phyloP scores from a whole-genome alignment of 441 rosid genomes.

The Aquilaria agallochum region DNA sequence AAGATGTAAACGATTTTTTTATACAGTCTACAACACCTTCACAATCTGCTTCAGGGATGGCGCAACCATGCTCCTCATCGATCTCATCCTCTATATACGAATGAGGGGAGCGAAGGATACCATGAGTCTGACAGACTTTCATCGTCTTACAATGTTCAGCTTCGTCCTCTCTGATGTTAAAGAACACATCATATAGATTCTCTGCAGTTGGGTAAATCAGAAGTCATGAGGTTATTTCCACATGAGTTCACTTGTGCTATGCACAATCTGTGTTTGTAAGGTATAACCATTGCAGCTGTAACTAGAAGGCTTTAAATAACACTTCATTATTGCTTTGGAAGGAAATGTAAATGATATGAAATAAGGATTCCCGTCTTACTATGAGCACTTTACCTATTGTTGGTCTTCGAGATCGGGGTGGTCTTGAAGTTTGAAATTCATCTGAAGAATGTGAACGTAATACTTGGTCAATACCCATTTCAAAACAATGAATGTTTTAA shows the following conservation, averaged over 20 bases:
- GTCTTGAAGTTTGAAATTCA: slow-evolving; percentile 89
- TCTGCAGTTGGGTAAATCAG: slow-evolving; percentile 32
- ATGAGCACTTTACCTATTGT: slow-evolving; percentile 49
- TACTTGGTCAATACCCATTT: slow-evolving; percentile 9
- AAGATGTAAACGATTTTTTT: slow-evolving; percentile 49
- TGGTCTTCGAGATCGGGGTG: slow-evolving; percentile 82
- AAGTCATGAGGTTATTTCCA: neutral
- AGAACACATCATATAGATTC: slow-evolving; percentile 79
- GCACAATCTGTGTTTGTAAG: too few relatives aligned
- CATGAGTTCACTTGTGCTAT: too few relatives aligned
- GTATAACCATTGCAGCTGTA: too few relatives aligned
- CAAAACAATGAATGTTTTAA: neutral
- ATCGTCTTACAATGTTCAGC: slow-evolving; percentile 96
- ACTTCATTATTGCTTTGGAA: too few relatives aligned
- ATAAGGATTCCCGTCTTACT: too few relatives aligned
- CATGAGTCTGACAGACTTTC: slow-evolving; percentile 88
- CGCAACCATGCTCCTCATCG: slow-evolving; percentile 41
- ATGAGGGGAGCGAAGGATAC: slow-evolving; percentile 86
- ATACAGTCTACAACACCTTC: slow-evolving; percentile 85
- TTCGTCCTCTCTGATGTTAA: slow-evolving; percentile 91
- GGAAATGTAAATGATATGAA: too few relatives aligned
- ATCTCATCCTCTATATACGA: slow-evolving; percentile 37
- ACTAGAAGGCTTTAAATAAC: too few relatives aligned
- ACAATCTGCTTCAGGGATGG: slow-evolving; percentile 51
- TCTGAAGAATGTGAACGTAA: slow-evolving; percentile 31